Evolutionary conservation across 192 early-diverging fungal species (phyloP).

Genomic region (Ambispora gerdemannii): DNA sequence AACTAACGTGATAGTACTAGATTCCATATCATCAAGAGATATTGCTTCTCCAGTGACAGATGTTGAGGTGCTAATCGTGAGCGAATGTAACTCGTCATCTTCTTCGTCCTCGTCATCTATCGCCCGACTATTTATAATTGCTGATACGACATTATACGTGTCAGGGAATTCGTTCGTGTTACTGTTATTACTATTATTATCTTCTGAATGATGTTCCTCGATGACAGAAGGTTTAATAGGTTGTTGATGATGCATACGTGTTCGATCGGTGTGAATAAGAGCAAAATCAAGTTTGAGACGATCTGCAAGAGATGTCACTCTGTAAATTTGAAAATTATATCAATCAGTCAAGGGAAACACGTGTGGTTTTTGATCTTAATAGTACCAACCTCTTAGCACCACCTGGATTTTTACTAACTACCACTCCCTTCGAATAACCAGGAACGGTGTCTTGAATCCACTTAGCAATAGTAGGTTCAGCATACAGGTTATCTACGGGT

Average conservation of each 20-base stretch:
- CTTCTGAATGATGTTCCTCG: not conserved
- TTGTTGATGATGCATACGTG: conserved; percentile 28
- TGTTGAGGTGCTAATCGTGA: not conserved
- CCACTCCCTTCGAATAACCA: conserved; percentile 67
- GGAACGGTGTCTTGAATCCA: conserved; percentile 80
- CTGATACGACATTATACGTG: not conserved
- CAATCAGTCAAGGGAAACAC: too few relatives aligned
- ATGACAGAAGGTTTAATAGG: too few relatives aligned
- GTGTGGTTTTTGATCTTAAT: too few relatives aligned
- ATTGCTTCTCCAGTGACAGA: conserved; percentile 1
- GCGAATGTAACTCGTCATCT: not conserved
- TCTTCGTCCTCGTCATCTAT: not conserved
- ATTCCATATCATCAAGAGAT: conserved; percentile 46
- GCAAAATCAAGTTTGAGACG: conserved; percentile 91
- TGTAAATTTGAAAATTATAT: conserved; percentile 38
- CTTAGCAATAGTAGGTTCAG: conserved; percentile 84
- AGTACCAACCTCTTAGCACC: conserved; percentile 82
- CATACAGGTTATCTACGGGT: conserved; percentile 92
- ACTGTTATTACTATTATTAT: not conserved
- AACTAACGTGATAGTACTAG: conserved; percentile 78
- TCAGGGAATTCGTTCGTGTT: not conserved
- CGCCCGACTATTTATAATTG: not conserved
- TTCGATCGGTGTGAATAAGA: conserved; percentile 87
- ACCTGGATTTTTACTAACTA: conserved; percentile 94
- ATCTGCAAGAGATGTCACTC: conserved; percentile 94